Percentiles rank a stretch among this genome's conserved stretches.
These are phyloP conservation scores for Backusella australiensis DNA, from an alignment of 192 early-diverging fungal genomes.

Conservation along the genomic window DNA sequence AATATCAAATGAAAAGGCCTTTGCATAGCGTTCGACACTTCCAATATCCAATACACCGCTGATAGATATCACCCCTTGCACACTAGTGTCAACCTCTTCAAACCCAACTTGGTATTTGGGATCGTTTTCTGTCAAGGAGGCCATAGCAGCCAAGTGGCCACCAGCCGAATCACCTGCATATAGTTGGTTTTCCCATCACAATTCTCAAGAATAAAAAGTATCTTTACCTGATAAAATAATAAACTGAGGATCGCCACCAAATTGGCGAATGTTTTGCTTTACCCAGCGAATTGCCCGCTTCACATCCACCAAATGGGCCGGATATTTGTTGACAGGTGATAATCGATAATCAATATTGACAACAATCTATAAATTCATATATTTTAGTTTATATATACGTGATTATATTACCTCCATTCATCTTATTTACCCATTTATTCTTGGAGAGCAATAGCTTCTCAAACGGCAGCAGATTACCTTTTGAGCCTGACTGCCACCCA, in stretches of 20 bases:
- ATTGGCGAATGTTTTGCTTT: slow-evolving; percentile 53
- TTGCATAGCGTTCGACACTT: neutral
- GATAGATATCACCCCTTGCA: slow-evolving; percentile 24
- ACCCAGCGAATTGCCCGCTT: slow-evolving; percentile 72
- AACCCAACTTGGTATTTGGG: slow-evolving; percentile 29
- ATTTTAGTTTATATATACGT: neutral
- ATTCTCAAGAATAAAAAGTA: neutral
- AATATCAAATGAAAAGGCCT: slow-evolving; percentile 20
- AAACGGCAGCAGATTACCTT: slow-evolving; percentile 23
- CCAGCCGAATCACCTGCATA: slow-evolving; percentile 29
- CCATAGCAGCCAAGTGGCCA: slow-evolving; percentile 26
- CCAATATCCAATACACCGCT: slow-evolving; percentile 24
- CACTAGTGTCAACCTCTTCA: slow-evolving; percentile 30
- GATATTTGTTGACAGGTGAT: slow-evolving; percentile 46
- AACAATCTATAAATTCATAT: slow-evolving; percentile 48
- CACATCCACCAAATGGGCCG: slow-evolving; percentile 63
- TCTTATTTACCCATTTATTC: slow-evolving; percentile 19
- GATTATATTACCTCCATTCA: neutral
- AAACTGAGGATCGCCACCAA: slow-evolving; percentile 67
- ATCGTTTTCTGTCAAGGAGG: slow-evolving; percentile 31
- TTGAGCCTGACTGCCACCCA: slow-evolving; percentile 59
- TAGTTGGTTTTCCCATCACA: too few relatives aligned
- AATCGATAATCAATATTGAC: slow-evolving; percentile 61
- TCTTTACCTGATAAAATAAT: slow-evolving; percentile 54
- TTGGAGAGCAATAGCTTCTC: slow-evolving; percentile 12